Evolutionary conservation across 192 early-diverging fungal genomes (phyloP).

Genomic region (Linnemannia zychae): DNA sequence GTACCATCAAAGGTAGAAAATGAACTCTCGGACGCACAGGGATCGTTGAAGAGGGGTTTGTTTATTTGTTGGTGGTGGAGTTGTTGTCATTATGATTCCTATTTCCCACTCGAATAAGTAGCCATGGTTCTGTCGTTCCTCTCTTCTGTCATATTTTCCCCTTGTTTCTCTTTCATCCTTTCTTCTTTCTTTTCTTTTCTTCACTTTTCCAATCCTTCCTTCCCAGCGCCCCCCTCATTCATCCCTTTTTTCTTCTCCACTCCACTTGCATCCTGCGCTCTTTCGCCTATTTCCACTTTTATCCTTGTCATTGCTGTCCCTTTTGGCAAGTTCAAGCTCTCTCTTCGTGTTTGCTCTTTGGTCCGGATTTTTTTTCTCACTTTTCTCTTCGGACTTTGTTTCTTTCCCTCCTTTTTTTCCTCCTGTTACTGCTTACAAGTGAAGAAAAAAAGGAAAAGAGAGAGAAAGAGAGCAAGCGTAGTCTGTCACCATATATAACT

Average conservation of each 20-base stretch:
- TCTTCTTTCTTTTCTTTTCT: not conserved
- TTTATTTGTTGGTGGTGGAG: not conserved
- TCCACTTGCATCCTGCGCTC: not conserved
- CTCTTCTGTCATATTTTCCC: not conserved
- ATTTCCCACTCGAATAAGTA: not conserved
- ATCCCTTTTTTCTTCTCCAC: not conserved
- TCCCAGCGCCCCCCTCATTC: too few species aligned
- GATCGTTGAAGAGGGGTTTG: not conserved
- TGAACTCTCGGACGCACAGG: not conserved
- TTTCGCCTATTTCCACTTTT: not conserved
- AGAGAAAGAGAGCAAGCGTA: not conserved
- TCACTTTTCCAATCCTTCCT: not conserved
- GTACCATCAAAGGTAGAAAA: not conserved
- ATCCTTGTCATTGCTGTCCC: not conserved
- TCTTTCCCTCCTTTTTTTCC: not conserved
- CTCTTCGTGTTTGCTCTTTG: not conserved
- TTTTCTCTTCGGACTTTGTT: not conserved
- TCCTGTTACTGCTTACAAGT: not conserved
- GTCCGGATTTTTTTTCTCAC: not conserved
- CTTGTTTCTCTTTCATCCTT: not conserved
- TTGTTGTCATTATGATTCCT: not conserved
- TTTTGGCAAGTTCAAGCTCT: not conserved
- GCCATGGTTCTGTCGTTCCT: conserved; percentile 2
- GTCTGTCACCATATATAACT: not conserved
- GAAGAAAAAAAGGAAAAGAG: not conserved